Conservation (phyloP, 257 asterid species). For the Mitragyna speciosa region DNA sequence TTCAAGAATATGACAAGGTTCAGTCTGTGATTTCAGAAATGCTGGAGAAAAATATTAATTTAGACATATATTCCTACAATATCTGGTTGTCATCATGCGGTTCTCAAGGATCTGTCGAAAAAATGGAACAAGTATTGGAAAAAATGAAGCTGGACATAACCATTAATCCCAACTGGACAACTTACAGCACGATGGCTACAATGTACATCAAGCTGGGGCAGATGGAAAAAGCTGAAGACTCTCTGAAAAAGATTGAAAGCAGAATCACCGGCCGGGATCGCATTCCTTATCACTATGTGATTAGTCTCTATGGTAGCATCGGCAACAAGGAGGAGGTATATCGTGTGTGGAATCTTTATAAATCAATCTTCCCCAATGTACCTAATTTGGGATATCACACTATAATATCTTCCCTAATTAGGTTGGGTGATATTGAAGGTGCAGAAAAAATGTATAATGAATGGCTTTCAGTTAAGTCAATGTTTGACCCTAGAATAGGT, state of each 20-base stretch:
- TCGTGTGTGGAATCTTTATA: conserved; percentile 77
- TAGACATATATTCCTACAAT: conserved; percentile 73
- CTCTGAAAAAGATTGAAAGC: conserved; percentile 60
- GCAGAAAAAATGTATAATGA: conserved; percentile 76
- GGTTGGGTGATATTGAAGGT: conserved; percentile 62
- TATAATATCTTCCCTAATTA: conserved; percentile 61
- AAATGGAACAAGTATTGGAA: conserved; percentile 67
- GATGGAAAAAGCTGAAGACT: conserved; percentile 57
- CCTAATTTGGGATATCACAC: conserved; percentile 75
- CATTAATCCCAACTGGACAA: conserved; percentile 76
- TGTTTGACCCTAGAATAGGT: conserved; percentile 68
- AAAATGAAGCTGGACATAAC: conserved; percentile 59
- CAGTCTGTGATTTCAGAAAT: conserved; percentile 61
- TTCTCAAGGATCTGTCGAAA: conserved; percentile 52
- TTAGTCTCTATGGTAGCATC: conserved; percentile 65
- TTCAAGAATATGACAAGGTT: conserved; percentile 53
- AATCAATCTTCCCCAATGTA: conserved; percentile 47
- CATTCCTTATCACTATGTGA: conserved; percentile 69
- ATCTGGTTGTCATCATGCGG: conserved; percentile 79
- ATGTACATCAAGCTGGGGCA: conserved; percentile 55
- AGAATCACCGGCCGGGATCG: conserved; percentile 68
- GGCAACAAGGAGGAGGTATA: conserved; percentile 73
- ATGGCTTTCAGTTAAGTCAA: conserved; percentile 65
- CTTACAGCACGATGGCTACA: conserved; percentile 87
- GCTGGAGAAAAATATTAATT: conserved; percentile 51